Conservation (phyloP, 495 filamentous ascomycete genomes). For the Letharia lupina region DNA sequence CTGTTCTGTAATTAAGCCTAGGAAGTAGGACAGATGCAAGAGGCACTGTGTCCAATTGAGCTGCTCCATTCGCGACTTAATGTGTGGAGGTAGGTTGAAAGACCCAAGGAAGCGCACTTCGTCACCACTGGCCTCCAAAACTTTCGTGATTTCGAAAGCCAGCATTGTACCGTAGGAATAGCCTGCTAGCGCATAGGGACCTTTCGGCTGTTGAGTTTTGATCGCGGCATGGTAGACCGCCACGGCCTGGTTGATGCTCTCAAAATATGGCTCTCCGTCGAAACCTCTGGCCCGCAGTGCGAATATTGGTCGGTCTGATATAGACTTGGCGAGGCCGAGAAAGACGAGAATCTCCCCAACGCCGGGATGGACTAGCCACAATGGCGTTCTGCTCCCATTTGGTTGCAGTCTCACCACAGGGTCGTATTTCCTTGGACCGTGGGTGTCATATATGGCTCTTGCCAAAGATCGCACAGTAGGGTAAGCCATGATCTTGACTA, state of each 20-base stretch:
- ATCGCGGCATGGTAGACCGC: too few relatives aligned
- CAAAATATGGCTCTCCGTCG: constrained; percentile 32
- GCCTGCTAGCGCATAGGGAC: too few relatives aligned
- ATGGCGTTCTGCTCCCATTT: constrained; percentile 36
- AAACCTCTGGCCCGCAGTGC: constrained; percentile 47
- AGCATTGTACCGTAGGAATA: too few relatives aligned
- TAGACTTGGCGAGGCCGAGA: constrained; percentile 37
- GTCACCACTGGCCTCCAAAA: too few relatives aligned
- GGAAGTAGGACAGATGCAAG: too few relatives aligned
- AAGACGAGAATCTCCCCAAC: constrained; percentile 51
- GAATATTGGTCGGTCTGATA: constrained; percentile 44
- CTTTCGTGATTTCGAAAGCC: too few relatives aligned
- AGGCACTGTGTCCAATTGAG: too few relatives aligned
- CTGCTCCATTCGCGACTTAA: too few relatives aligned
- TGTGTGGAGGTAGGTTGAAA: too few relatives aligned
- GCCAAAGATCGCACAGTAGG: constrained; percentile 32
- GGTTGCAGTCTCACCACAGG: constrained; percentile 38
- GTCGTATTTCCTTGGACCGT: constrained; percentile 31
- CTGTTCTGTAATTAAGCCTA: too few relatives aligned
- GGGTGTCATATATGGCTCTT: constrained; percentile 16
- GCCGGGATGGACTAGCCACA: constrained; percentile 51
- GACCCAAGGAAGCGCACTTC: too few relatives aligned
- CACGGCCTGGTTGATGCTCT: neutral
- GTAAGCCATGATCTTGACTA: constrained; percentile 34
- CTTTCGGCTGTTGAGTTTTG: too few relatives aligned